Evolutionary conservation across 1,284 basidiomycete species (phyloP).

Genomic region (Leccinum variabile): DNA sequence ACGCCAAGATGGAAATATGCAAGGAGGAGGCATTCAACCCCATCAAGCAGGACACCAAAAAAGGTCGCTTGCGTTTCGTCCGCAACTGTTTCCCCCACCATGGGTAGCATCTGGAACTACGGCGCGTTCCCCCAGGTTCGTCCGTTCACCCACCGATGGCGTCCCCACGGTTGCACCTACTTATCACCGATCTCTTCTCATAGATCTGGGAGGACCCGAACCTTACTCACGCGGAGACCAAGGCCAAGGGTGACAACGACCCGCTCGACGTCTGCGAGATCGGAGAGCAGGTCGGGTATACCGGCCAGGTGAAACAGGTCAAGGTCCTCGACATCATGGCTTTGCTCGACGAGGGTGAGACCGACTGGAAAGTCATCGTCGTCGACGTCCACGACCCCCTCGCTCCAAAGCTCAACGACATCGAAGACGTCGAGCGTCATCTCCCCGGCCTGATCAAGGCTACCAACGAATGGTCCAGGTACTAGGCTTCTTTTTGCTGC

Average conservation of each 20-base stretch:
- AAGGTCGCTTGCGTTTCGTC: too few species aligned
- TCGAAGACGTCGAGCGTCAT: conserved; percentile 99
- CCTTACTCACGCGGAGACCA: conserved; percentile 91
- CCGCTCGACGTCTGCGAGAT: conserved; percentile 99
- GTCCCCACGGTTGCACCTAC: too few species aligned
- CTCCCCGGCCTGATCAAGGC: conserved; percentile 95
- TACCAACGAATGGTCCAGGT: conserved; percentile 97
- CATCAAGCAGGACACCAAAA: too few species aligned
- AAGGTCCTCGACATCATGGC: conserved; percentile 99
- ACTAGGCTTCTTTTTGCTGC: conserved; percentile 17
- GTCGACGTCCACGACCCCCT: conserved; percentile 97
- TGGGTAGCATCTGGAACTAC: too few species aligned
- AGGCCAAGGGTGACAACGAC: conserved; percentile 99
- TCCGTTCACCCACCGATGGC: too few species aligned
- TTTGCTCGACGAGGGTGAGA: conserved; percentile 96
- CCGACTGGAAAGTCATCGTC: conserved; percentile 98
- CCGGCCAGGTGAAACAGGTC: conserved; percentile 99
- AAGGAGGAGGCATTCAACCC: too few species aligned
- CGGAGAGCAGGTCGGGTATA: conserved; percentile 97
- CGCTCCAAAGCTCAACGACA: conserved; percentile 96
- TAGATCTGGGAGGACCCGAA: conserved; percentile 99
- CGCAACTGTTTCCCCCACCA: too few species aligned
- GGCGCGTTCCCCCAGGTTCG: too few species aligned
- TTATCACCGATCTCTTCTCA: too few species aligned
- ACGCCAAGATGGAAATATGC: too few species aligned